A percentile compares a stretch with the other conserved stretches of the same genome.
Evolutionary conservation across 352 stramenopile genomes (phyloP).

Genomic region (Thraustotheca clavata): DNA sequence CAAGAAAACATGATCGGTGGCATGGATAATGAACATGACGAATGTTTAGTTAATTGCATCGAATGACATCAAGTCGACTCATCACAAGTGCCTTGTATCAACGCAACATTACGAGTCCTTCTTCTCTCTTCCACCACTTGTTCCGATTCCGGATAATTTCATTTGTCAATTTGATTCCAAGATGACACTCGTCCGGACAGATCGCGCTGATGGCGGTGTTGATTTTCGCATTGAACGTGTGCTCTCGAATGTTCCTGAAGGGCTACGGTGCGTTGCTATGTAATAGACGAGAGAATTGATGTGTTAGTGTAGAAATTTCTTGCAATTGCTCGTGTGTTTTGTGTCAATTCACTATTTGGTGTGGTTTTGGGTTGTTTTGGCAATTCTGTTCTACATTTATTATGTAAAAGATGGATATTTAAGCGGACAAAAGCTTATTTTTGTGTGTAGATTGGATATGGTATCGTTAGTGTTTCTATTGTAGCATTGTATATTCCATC

Average conservation of each 20-base stretch:
- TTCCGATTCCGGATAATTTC: no score
- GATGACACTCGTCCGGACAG: no score
- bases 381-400: constrained; percentile 43
- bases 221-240: neutral
- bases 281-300: no score
- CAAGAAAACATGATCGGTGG: no score
- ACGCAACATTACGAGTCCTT: no score
- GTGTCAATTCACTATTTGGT: constrained; percentile 69
- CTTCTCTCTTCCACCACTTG: no score
- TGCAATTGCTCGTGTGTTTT: constrained; percentile 31
- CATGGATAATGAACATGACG: no score
- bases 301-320: neutral
- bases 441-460: constrained; percentile 34
- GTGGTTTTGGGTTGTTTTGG: constrained; percentile 35
- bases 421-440: neutral
- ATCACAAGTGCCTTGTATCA: no score
- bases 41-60: no score
- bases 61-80: no score
- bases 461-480: constrained; percentile 39
- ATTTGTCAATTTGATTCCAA: constrained; percentile 1
- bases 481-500: constrained; percentile 56
- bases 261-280: neutral
- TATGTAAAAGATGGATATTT: neutral
- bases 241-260: constrained; percentile 1
- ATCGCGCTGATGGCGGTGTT: neutral